phyloP scores from a whole-genome alignment of 139 green algal genomes.

The Volvox reticuliferus region DNA sequence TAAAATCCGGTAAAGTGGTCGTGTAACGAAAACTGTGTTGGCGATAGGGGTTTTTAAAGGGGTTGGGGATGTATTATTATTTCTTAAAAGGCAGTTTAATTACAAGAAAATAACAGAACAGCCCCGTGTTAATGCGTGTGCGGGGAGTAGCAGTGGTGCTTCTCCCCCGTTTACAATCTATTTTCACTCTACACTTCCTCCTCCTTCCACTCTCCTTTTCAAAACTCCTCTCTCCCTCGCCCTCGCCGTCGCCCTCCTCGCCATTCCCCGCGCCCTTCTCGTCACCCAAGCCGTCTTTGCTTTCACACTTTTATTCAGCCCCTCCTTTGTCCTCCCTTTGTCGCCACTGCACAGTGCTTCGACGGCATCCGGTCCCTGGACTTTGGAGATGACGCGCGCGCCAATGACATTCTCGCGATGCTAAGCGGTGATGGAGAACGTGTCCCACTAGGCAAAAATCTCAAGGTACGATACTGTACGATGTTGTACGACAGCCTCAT shows the following conservation, averaged over 20 bases:
- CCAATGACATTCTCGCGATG: slow-evolving; percentile 81
- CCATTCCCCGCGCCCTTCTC: not conserved
- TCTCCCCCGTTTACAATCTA: too few species aligned
- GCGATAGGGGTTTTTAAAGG: too few species aligned
- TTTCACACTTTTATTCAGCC: not conserved
- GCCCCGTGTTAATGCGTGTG: too few species aligned
- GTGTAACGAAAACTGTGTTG: too few species aligned
- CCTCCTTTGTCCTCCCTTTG: not conserved
- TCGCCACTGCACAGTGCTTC: slow-evolving; percentile 70
- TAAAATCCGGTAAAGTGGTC: too few species aligned
- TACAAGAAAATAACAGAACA: too few species aligned
- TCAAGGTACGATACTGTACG: slow-evolving; percentile 61
- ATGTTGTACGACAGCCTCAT: too few species aligned
- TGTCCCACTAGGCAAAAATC: slow-evolving; percentile 78
- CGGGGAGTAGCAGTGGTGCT: too few species aligned
- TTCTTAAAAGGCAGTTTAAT: too few species aligned
- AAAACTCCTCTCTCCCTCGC: not conserved
- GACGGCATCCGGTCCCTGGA: slow-evolving; percentile 81
- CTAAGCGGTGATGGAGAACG: slow-evolving; percentile 77
- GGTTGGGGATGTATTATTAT: too few species aligned
- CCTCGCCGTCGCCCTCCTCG: not conserved
- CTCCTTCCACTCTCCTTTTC: not conserved
- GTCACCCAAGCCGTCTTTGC: too few species aligned
- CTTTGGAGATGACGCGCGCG: slow-evolving; percentile 75
- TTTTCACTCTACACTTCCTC: too few species aligned